Conservation (phyloP, 2,329 filamentous ascomycete genomes). For the Fusarium keratoplasticum region DNA sequence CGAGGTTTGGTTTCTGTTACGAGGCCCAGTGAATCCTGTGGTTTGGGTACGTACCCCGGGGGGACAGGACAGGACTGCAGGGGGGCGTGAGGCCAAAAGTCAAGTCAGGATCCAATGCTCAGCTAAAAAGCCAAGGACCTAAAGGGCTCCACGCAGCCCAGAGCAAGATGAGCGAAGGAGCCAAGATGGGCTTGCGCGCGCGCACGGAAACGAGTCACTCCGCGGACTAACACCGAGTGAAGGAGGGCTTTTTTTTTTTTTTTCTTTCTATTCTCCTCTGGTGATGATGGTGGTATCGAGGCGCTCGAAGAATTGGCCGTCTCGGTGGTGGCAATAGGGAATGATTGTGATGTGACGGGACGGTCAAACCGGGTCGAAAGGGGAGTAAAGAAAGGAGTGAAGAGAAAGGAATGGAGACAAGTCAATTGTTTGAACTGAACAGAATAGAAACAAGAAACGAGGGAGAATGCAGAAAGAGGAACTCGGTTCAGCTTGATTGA, state of each 20-base stretch:
- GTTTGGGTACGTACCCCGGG: conserved; percentile 23
- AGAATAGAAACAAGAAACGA: conserved; percentile 5
- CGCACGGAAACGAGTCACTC: conserved; percentile 27
- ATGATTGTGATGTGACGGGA: conserved; percentile 10
- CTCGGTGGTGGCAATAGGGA: conserved; percentile 5
- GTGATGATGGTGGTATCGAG: conserved; percentile 10
- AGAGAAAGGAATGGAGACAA: conserved; percentile 35
- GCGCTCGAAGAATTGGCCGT: not conserved
- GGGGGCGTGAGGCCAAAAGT: conserved; percentile 27
- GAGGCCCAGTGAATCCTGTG: conserved; percentile 8
- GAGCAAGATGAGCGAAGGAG: conserved; percentile 13
- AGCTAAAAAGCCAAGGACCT: conserved; percentile 36
- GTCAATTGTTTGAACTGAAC: conserved; percentile 25
- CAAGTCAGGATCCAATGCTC: conserved; percentile 7
- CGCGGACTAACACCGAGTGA: conserved; percentile 9
- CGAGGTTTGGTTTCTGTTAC: conserved; percentile 16
- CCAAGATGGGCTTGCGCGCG: conserved; percentile 5
- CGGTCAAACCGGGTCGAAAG: not conserved
- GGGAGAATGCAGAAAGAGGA: conserved; percentile 21
- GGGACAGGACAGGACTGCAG: not conserved
- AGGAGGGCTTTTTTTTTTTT: not conserved
- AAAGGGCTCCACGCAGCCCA: conserved; percentile 28
- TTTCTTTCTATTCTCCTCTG: not conserved
- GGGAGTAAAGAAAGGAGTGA: conserved; percentile 14
- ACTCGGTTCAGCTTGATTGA: conserved; percentile 22